Base-by-base conservation (phyloP, 116 monocot species). In the Cymodocea nodosa region DNA sequence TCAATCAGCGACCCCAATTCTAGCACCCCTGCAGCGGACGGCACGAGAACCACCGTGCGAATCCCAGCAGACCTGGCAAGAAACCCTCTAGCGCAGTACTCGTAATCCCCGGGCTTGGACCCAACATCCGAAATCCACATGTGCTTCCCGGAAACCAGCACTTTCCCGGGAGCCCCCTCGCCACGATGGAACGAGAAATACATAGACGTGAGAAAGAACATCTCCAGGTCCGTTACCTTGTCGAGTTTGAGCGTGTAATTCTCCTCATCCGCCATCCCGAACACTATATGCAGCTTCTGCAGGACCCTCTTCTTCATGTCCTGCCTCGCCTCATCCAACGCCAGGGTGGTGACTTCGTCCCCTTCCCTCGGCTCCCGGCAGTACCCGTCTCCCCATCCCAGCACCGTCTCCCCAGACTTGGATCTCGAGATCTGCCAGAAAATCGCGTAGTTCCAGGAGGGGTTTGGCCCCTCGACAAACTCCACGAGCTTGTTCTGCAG, bases 191-290 rank as follows among this genome's bases (percentile, higher is more conserved):
- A 89, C 11, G 83, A 71, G 74, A 93, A 93, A 75, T 93, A 93
- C 93, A 89, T 93, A 23, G 89, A 93, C 5, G 79, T 63, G 9
- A 89, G 77, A 66, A 89, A 93, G 82, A 86, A 93, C 82, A 89
- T 80, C 78, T 93, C 93, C 3, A 76, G 72, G 66, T 83, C 86
- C 36, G 85, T 86, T 56, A 93, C 78, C 23, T 77, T 66, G 54
- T 89, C 85, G n/a, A 93, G 89, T 25, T 76, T 66, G 48, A 85
- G 75, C 54, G 83, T 73, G 66, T 78, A 79, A 73, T 85, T 78
- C 67, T 93, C 93, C 35, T 93, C 85, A 44, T 92, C 81, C 10
- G 78, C 35, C 20, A 81, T 81, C 11, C 82, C 81, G 64, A 68
- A 79, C 36, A 77, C 68, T 15, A 54, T 44, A 52, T 86, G 79